Base-by-base conservation (phyloP, 371 early-diverging fungal species). In the Mycotypha africana region DNA sequence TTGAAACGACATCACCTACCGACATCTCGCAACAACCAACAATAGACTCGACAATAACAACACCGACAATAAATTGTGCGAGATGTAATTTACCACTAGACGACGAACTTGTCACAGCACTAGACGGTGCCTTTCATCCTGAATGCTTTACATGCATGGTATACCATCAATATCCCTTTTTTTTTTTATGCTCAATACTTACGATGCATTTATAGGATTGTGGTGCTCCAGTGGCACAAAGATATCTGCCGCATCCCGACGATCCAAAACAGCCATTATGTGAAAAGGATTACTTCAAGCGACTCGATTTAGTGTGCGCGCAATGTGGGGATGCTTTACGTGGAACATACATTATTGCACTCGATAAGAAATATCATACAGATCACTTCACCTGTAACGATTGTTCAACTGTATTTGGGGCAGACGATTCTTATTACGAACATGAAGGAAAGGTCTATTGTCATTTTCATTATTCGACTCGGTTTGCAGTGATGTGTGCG, bases 381-480 rank as follows among this genome's bases (percentile, higher is more conserved):
- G 92, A 97, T 49, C 98, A 97, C 61, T 97, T 97, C 58, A 89
- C 90, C 28, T 98, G 98, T 65, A 85, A 89, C 19, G 85, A 87
- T 21, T 98, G 98, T 48, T 76, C 87, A 12, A 89, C 85, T 6
- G 84, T 89, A 22, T 98, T 98, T 72, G 92, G 93, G 0, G 91
- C 93, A 30, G 86, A 93, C 39, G 97, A 95, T 59, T 89, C 91
- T 1, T 96, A 96, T 64, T 98, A 95, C 57, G 97, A 96, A 57
- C 89, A 92, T 48, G 84, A 95, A 33, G 83, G 82, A 34, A 77
- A 89, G 41, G 88, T 96, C 7, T 97, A 84, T 65, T 98, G 98
- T 62, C 89, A 93, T 53, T 85, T 84, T 58, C 97, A 97, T 61
- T 98, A 94, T 69, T 93, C 95, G 1, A 76, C 84, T 41, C 70